Conservation (phyloP, 768 basidiomycete genomes). For the Boletellus sp. region DNA sequence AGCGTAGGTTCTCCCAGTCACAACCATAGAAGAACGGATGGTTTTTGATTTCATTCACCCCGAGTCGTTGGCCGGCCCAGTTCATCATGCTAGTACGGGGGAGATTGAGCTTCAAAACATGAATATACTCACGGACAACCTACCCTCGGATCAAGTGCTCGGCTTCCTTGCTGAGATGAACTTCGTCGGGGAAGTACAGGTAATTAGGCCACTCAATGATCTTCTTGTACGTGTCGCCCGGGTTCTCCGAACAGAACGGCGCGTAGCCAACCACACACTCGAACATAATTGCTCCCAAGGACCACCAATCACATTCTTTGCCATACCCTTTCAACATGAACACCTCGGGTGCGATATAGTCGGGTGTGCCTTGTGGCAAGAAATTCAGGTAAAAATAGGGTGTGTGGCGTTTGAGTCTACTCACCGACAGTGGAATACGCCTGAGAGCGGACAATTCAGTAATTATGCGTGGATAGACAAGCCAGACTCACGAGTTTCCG, state of each 20-base stretch:
- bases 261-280: constrained; percentile 98
- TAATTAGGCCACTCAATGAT: constrained; percentile 95
- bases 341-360: constrained; percentile 93
- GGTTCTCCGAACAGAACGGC: constrained; percentile 96
- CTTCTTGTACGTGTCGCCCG: constrained; percentile 97
- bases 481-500: constrained; percentile 72
- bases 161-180: constrained; percentile 87
- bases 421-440: constrained; percentile 86
- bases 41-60: constrained; percentile 81
- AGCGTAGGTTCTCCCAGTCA: constrained; percentile 87
- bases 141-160: constrained; percentile 87
- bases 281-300: constrained; percentile 97
- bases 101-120: constrained; percentile 4
- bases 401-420: constrained; percentile 8
- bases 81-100: constrained; percentile 72
- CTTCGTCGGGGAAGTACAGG: constrained; percentile 91
- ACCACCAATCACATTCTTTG: constrained; percentile 99
- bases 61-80: constrained; percentile 71
- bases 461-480: not conserved
- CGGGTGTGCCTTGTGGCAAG: constrained; percentile 29
- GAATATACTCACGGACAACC: constrained; percentile 19
- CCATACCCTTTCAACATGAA: constrained; percentile 97
- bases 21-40: constrained; percentile 96
- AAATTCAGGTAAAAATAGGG: constrained; percentile 1
- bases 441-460: constrained; percentile 36